Evolutionary conservation across 129 eudicot genomes (phyloP), one percentile per base, ranked within the genome.

Genomic region (Flaveria ramosissima): DNA sequence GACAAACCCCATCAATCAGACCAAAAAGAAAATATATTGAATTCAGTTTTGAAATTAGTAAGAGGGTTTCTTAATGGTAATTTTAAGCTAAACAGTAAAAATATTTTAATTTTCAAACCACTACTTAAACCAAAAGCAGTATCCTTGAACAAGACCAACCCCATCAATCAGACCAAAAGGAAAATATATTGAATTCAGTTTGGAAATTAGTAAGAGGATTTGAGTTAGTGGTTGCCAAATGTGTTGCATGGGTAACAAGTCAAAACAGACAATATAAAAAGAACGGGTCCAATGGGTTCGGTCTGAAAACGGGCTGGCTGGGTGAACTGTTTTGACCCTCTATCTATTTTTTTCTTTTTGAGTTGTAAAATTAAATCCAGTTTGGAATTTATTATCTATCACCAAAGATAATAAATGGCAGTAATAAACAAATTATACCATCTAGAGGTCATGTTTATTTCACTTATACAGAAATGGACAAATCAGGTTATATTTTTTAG

Each of bases 181-280:
- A 32, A 32, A 32, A 36, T 36, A 6, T 36, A 36, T 36, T 36
- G 8, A 36, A 36, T 36, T 36, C 7, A 36, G 41, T 36, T 36
- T 36, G 6, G 41, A 36, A 57, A 20, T 20, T 20, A 9, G 42
- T 27, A 13, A 27, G 68, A 26, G 42, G 42, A 13, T 26, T 27
- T 61, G 41, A 61, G 17, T 61, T 26, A 30, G 36, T 57, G 64
- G 30, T 57, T 57, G 26, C 64, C 4, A 61, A 61, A 63, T 63
- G 21, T 4, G 21, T 27, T 6, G 13, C 10, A 30, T 32, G 21
- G 45, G 21, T 30, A 63, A 27, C 12, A 45, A 47, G 46, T 63
- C 46, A 63, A 60, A 57, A 63, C 13, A 7, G 4, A 32, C 21
- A 15, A 15, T 30, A 24, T 13, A 30, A 5, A 63, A 13, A 63